phyloP scores from a whole-genome alignment of 352 stramenopile genomes.

The Globisporangium lucens region DNA sequence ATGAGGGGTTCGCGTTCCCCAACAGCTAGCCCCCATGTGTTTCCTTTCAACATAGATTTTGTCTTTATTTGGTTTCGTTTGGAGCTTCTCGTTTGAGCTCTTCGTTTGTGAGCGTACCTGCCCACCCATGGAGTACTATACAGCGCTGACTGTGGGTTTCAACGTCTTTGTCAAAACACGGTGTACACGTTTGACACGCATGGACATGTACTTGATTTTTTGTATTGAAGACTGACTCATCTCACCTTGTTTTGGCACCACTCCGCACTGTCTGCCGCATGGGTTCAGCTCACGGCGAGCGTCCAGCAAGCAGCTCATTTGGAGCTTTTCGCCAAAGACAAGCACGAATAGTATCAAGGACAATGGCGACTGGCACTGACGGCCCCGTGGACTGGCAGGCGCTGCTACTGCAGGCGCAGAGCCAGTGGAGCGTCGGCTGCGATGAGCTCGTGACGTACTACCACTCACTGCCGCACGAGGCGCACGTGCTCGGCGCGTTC shows the following conservation, averaged over 20 bases:
- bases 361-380: conserved; percentile 4
- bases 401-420: conserved; percentile 13
- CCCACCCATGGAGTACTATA: too few species aligned
- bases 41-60: background rate
- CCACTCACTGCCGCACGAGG: conserved; percentile 32
- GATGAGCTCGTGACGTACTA: conserved; percentile 22
- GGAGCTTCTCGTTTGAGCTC: background rate
- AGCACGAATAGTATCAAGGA: background rate
- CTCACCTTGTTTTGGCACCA: background rate
- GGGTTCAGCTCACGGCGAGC: conserved; percentile 3
- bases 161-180: background rate
- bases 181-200: background rate
- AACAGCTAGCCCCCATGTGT: background rate
- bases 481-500: conserved; percentile 49
- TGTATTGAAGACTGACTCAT: background rate
- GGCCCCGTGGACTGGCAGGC: conserved; percentile 15
- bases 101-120: too few species aligned
- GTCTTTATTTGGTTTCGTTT: background rate
- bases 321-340: background rate
- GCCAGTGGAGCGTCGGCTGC: conserved; percentile 6
- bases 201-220: background rate
- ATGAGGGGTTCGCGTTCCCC: background rate
- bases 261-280: conserved; percentile 1
- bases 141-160: too few species aligned
- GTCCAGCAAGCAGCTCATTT: conserved; percentile 5